Evolutionary conservation across 345 rosid genomes (phyloP).

Genomic region (Eutrema yunnanense): DNA sequence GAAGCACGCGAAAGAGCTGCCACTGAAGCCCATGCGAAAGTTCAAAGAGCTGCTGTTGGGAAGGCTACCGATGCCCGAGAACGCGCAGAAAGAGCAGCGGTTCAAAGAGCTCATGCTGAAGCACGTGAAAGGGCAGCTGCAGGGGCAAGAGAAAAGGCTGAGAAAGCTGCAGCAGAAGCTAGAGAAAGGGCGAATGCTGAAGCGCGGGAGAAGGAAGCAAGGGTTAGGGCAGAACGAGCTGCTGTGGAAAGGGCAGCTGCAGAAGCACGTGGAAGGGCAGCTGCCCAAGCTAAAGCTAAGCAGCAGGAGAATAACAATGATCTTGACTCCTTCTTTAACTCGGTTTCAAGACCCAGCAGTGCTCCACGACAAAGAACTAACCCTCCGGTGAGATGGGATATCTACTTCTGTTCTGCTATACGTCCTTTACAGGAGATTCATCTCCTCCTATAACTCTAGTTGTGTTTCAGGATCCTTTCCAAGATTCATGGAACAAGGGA

Average conservation of each 20-base stretch:
- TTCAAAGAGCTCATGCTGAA: constrained; percentile 92
- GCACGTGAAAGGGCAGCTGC: constrained; percentile 95
- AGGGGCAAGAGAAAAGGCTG: constrained; percentile 83
- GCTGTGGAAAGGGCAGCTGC: constrained; percentile 83
- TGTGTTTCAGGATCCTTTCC: constrained; percentile 62
- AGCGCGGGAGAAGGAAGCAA: constrained; percentile 57
- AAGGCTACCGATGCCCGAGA: constrained; percentile 83
- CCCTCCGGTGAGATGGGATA: constrained; percentile 46
- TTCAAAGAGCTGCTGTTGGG: constrained; percentile 84
- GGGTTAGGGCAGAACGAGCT: constrained; percentile 68
- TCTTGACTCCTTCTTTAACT: constrained; percentile 80
- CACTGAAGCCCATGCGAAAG: constrained; percentile 67
- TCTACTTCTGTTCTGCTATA: constrained; percentile 12
- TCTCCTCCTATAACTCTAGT: constrained; percentile 17
- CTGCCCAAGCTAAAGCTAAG: constrained; percentile 55
- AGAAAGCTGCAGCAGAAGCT: constrained; percentile 87
- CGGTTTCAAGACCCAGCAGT: constrained; percentile 69
- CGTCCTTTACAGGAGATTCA: neutral
- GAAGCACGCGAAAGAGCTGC: constrained; percentile 98
- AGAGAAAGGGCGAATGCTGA: constrained; percentile 60
- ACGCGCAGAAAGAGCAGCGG: constrained; percentile 89
- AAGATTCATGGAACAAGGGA: constrained; percentile 63
- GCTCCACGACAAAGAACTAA: constrained; percentile 81
- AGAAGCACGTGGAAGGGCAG: constrained; percentile 71
- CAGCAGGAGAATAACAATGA: constrained; percentile 66